phyloP scores from a whole-genome alignment of 75 land plant species.

The Cunninghamia lanceolata region DNA sequence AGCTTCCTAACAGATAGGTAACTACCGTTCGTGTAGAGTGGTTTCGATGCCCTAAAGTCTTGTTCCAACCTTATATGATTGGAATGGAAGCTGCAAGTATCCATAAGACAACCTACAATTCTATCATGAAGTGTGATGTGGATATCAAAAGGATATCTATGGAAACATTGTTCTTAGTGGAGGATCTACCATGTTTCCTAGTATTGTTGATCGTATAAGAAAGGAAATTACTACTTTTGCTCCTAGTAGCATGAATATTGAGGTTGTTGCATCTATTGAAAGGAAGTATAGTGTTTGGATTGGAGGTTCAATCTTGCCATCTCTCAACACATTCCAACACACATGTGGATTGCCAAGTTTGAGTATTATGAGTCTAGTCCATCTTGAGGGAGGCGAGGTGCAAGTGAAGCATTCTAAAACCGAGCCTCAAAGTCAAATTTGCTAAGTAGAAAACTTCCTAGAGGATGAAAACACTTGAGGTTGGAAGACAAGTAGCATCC shows the following conservation, averaged over 20 bases:
- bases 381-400: too few species aligned
- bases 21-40: constrained; percentile 53
- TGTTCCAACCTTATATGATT: constrained; percentile 50
- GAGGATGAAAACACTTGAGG: too few species aligned
- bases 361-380: constrained; percentile 19
- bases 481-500: too few species aligned
- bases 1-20: constrained; percentile 47
- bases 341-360: constrained; percentile 28
- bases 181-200: constrained; percentile 51
- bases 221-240: constrained; percentile 50
- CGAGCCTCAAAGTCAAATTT: too few species aligned
- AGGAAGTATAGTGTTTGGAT: too few species aligned
- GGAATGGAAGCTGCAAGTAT: constrained; percentile 54
- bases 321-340: too few species aligned
- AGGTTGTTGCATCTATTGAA: too few species aligned
- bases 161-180: constrained; percentile 53
- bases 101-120: constrained; percentile 42
- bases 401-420: too few species aligned
- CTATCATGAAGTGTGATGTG: constrained; percentile 68
- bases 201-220: constrained; percentile 51
- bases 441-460: too few species aligned
- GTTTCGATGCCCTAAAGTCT: constrained; percentile 53
- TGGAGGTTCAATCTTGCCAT: too few species aligned
- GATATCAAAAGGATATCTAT: too few species aligned
- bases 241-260: constrained; percentile 35